phyloP scores from a whole-genome alignment of 768 basidiomycete species.

The Termitomyces sp. region DNA sequence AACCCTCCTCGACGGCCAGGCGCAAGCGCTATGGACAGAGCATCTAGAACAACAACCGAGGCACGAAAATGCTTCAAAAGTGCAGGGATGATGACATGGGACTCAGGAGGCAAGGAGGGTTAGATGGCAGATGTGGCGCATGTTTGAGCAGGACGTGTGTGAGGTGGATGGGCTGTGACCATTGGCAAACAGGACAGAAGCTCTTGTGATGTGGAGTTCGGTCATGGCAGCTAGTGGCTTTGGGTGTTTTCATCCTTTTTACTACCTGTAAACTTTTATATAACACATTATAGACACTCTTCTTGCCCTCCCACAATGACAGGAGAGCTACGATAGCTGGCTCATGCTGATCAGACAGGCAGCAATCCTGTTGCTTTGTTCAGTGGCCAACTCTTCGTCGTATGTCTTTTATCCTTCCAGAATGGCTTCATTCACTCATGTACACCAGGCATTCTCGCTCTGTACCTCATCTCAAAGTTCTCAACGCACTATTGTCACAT shows the following conservation, averaged over 20 bases:
- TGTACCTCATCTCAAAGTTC: slow-evolving; percentile 42
- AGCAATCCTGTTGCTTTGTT: slow-evolving; percentile 45
- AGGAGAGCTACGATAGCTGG: slow-evolving; percentile 46
- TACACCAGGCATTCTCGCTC: slow-evolving; percentile 44
- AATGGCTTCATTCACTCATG: background rate
- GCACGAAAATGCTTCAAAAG: slow-evolving; percentile 52
- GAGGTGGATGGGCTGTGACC: slow-evolving; percentile 58
- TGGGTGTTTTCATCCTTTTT: slow-evolving; percentile 21
- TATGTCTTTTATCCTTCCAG: slow-evolving; percentile 26
- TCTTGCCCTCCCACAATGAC: slow-evolving; percentile 32
- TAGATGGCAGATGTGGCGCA: slow-evolving; percentile 39
- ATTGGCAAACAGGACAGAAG: slow-evolving; percentile 56
- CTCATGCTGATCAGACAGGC: slow-evolving; percentile 51
- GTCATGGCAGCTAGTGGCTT: slow-evolving; percentile 27
- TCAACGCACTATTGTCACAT: slow-evolving; percentile 43
- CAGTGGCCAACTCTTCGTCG: slow-evolving; percentile 46
- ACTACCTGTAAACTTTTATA: background rate
- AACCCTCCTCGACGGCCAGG: slow-evolving; percentile 53
- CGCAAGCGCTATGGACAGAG: slow-evolving; percentile 56
- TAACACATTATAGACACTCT: slow-evolving; percentile 29
- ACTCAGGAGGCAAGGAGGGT: slow-evolving; percentile 34
- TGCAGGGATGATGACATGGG: slow-evolving; percentile 75
- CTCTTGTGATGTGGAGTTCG: slow-evolving; percentile 45
- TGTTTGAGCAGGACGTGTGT: slow-evolving; percentile 50
- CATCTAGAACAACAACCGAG: slow-evolving; percentile 51